Evolutionary conservation across 257 asterid genomes (phyloP), one percentile per base, ranked within the genome.

Genomic region (Petrea volubilis): DNA sequence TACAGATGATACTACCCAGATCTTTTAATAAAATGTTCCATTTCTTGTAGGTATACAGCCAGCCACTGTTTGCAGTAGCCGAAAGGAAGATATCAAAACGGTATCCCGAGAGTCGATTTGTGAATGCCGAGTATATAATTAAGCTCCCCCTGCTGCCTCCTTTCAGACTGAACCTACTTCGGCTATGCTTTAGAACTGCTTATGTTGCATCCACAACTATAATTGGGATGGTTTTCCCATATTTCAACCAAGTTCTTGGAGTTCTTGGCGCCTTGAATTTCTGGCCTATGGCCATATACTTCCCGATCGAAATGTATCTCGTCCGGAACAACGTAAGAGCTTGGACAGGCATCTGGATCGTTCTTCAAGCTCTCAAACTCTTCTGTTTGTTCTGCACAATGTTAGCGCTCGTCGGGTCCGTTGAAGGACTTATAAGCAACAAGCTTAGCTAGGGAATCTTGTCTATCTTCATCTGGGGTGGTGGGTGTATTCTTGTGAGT

Each of bases 281-380:
- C 62, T 90, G 93, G 95, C 90, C 96, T 1, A 20, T 88, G 83
- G 83, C 82, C 9, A 78, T 90, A 27, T 88, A 86, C 67, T 90
- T 90, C 68, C 96, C 96, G 0, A 82, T 88, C 1, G 87, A 88
- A 68, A 87, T 90, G 93, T 90, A 79, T 70, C 69, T 87, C 20
- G 85, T 65, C 51, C 92, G 81, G 78, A 77, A 73, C n/a, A 80
- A 84, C 31, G 79, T 83, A 60, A 70, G 80, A 62, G 44, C 82
- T 49, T 90, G 95, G 96, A 77, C 91, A 9, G 72, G 25, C 40
- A 64, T 46, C n/a, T 84, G 93, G 91, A 58, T 77, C 4, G 61
- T 78, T 78, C 88, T 90, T 71, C 84, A 86, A 83, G 76, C 56
- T 64, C 77, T 90, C 77, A 86, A 78, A 56, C 10, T 72, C 14